Conservation (phyloP, 106 monocot species). For the Acorus gramineus region DNA sequence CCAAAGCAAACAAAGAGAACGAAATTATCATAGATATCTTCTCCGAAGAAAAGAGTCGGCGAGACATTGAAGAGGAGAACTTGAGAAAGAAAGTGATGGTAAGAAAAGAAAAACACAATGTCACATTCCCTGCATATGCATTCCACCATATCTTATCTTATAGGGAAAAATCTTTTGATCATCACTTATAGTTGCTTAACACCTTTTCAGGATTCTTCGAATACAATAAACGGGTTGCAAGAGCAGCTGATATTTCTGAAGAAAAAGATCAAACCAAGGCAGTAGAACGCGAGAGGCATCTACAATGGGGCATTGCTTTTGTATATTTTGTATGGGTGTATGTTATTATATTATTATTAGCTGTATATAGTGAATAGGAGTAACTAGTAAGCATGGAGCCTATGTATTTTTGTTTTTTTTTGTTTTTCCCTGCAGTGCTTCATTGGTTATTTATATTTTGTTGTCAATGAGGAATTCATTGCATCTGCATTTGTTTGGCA, state of each 20-base stretch:
- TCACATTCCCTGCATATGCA: background rate
- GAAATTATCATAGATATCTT: slow-evolving; percentile 65
- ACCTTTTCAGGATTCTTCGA: slow-evolving; percentile 32
- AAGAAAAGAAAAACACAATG: background rate
- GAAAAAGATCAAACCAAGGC: background rate
- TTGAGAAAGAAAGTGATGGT: slow-evolving; percentile 55
- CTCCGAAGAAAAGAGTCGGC: slow-evolving; percentile 56
- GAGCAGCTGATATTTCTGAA: slow-evolving; percentile 4
- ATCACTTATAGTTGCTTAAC: too few relatives aligned
- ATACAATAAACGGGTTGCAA: slow-evolving; percentile 22
- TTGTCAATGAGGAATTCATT: too few relatives aligned
- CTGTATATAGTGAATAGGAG: too few relatives aligned
- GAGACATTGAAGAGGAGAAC: slow-evolving; percentile 49
- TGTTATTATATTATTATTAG: too few relatives aligned
- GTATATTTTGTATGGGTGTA: too few relatives aligned
- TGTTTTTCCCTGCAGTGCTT: too few relatives aligned
- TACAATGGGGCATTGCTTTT: too few relatives aligned
- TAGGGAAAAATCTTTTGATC: background rate
- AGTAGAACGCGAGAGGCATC: too few relatives aligned
- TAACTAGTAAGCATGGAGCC: too few relatives aligned
- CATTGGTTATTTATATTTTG: too few relatives aligned
- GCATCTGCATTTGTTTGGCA: too few relatives aligned
- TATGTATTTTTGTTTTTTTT: too few relatives aligned
- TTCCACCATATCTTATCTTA: background rate
- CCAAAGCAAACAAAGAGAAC: slow-evolving; percentile 42